phyloP scores from a whole-genome alignment of 2,329 filamentous ascomycete genomes.

The Raffaelea ambrosiae region DNA sequence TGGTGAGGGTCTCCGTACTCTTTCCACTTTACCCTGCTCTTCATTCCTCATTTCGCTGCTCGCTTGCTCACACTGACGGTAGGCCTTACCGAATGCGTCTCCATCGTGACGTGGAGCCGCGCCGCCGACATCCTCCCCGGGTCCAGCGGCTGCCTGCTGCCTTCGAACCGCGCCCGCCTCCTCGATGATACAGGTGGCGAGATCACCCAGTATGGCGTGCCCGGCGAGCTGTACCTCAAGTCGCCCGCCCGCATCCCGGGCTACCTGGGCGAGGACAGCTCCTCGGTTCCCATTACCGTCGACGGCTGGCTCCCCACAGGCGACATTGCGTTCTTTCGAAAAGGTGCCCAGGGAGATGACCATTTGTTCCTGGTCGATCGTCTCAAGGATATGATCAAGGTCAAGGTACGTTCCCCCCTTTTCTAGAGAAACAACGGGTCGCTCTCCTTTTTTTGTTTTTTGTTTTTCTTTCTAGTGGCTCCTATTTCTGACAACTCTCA shows the following conservation, averaged over 20 bases:
- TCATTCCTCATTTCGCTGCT: too few species aligned
- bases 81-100: background rate
- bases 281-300: background rate
- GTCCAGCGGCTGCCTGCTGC: background rate
- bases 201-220: background rate
- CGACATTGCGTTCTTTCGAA: background rate
- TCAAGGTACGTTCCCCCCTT: constrained; percentile 25
- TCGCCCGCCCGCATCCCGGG: background rate
- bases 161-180: background rate
- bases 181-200: background rate
- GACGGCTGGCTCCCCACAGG: background rate
- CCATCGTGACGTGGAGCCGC: background rate
- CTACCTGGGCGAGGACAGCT: background rate
- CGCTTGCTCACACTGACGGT: too few species aligned
- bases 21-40: too few species aligned
- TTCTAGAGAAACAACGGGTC: too few species aligned
- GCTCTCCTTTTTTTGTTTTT: too few species aligned
- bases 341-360: background rate
- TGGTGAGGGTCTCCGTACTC: too few species aligned
- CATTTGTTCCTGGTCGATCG: constrained; percentile 39
- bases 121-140: background rate
- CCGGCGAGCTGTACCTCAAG: background rate
- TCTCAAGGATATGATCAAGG: constrained; percentile 35
- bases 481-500: too few species aligned
- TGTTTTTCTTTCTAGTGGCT: too few species aligned